These are phyloP conservation scores for Chaetomium strumarium DNA, from an alignment of 2,329 filamentous ascomycete species.

Conservation along the genomic window DNA sequence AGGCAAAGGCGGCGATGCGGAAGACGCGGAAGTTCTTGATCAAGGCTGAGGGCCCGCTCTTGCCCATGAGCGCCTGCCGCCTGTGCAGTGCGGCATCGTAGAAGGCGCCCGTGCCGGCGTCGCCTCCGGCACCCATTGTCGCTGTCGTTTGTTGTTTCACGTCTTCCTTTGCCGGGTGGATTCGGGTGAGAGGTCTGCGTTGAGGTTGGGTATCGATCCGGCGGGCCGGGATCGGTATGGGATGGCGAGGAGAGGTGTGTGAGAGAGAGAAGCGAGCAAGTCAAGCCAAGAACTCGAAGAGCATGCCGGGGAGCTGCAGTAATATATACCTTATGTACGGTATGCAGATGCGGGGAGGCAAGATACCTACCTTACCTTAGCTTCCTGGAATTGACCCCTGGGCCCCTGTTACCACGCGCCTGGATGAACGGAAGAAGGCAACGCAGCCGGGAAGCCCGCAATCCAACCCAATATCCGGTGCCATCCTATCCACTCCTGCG, in stretches of 20 bases:
- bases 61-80: constrained; percentile 49
- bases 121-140: constrained; percentile 38
- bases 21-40: constrained; percentile 57
- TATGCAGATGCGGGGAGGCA: constrained; percentile 1
- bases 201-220: too few relatives aligned
- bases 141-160: not conserved
- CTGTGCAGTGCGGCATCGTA: constrained; percentile 49
- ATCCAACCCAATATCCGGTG: constrained; percentile 1
- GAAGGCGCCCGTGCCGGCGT: constrained; percentile 29
- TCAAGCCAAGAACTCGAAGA: not conserved
- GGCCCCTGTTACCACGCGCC: constrained; percentile 7
- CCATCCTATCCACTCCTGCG: not conserved
- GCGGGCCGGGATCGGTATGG: too few relatives aligned
- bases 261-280: not conserved
- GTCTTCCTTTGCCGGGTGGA: too few relatives aligned
- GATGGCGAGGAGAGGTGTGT: not conserved
- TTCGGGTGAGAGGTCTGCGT: not conserved
- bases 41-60: constrained; percentile 45
- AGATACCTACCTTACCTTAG: not conserved
- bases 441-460: constrained; percentile 2
- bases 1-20: constrained; percentile 55
- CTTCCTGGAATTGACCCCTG: not conserved
- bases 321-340: too few relatives aligned
- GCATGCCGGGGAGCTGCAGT: not conserved
- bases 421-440: constrained; percentile 10